Evolutionary conservation across 2,329 filamentous ascomycete genomes (phyloP).

Genomic region (Diaporthe amygdali): DNA sequence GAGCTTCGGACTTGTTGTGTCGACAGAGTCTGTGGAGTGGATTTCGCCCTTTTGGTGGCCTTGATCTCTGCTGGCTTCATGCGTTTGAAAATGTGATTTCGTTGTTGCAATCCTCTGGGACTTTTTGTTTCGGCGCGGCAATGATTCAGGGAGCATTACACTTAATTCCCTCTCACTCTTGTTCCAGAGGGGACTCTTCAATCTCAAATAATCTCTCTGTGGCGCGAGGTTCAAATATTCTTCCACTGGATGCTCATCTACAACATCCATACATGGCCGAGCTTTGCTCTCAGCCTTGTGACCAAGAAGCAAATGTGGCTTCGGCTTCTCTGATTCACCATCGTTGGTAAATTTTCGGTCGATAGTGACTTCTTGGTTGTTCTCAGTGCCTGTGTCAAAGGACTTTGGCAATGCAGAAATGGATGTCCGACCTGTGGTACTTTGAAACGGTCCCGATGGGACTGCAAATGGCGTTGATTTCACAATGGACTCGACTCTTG

Average conservation of each 20-base stretch:
- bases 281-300: neutral
- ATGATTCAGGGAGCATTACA: neutral
- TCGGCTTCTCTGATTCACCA: no score
- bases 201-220: neutral
- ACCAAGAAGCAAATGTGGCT: neutral
- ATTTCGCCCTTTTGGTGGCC: neutral
- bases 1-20: neutral
- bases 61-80: neutral
- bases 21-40: neutral
- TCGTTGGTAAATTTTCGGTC: neutral
- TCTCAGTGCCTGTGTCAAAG: neutral
- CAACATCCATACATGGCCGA: neutral
- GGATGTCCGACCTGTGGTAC: neutral
- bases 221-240: neutral
- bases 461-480: neutral
- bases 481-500: neutral
- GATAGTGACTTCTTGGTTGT: neutral
- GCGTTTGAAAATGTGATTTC: neutral
- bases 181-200: conserved; percentile 14
- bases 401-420: neutral
- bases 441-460: neutral
- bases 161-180: neutral
- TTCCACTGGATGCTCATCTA: neutral
- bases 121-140: neutral
- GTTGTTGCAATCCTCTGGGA: neutral